These are phyloP conservation scores for Fusarium sp. DNA, from an alignment of 2,329 filamentous ascomycete species.

Conservation along the genomic window DNA sequence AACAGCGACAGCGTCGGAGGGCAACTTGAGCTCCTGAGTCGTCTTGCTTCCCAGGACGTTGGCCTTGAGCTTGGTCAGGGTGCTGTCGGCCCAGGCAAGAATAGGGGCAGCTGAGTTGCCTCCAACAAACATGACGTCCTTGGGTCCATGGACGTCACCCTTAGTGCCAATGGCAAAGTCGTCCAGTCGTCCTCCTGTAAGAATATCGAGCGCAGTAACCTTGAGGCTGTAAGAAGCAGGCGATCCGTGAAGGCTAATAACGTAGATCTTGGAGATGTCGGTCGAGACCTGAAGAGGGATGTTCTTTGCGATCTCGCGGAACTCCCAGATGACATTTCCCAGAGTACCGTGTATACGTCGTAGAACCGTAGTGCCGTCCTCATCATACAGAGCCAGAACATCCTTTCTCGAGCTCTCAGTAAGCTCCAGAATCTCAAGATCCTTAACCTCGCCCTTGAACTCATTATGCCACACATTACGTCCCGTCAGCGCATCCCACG, in stretches of 20 bases:
- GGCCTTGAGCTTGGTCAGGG: conserved; percentile 70
- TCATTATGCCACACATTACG: conserved; percentile 78
- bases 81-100: conserved; percentile 77
- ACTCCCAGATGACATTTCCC: conserved; percentile 83
- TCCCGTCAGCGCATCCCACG: conserved; percentile 87
- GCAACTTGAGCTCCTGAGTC: conserved; percentile 64
- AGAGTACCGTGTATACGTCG: conserved; percentile 77
- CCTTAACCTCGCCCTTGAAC: conserved; percentile 68
- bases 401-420: conserved; percentile 73
- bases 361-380: conserved; percentile 66
- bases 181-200: conserved; percentile 76
- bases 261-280: conserved; percentile 76
- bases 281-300: conserved; percentile 79
- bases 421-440: conserved; percentile 81
- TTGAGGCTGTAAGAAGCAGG: conserved; percentile 79
- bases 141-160: conserved; percentile 71
- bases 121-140: conserved; percentile 78
- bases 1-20: conserved; percentile 59
- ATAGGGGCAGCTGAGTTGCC: conserved; percentile 80
- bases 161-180: conserved; percentile 80
- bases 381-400: conserved; percentile 74
- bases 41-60: conserved; percentile 74
- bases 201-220: conserved; percentile 76
- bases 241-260: conserved; percentile 77
- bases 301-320: conserved; percentile 73